phyloP scores from a whole-genome alignment of 2,329 filamentous ascomycete genomes.

The Fusarium verticillioides region DNA sequence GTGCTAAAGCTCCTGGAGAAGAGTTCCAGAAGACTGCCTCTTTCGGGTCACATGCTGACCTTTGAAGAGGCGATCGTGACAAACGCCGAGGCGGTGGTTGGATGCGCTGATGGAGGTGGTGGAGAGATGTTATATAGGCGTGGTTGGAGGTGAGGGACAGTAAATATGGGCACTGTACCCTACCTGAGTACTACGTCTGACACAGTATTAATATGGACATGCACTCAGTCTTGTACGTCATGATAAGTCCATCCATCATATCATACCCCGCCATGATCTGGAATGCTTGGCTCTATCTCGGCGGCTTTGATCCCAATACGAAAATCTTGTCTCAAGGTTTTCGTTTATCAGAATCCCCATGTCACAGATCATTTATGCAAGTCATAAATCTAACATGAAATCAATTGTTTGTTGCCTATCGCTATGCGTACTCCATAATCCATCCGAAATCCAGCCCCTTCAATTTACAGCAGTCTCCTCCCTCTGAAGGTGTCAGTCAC shows the following conservation, averaged over 20 bases:
- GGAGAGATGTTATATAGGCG: constrained; percentile 30
- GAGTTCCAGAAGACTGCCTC: constrained; percentile 42
- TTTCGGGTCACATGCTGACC: constrained; percentile 43
- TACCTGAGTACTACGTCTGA: rapidly evolving
- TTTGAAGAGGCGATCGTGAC: constrained; percentile 43
- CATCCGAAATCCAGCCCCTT: neutral
- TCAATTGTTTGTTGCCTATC: constrained; percentile 18
- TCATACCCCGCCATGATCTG: constrained; percentile 24
- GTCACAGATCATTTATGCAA: neutral
- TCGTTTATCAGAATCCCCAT: neutral
- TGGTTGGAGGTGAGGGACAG: constrained; percentile 13
- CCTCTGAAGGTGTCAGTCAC: constrained; percentile 5
- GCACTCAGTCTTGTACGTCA: constrained; percentile 26
- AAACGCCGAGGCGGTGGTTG: constrained; percentile 47
- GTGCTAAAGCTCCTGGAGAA: constrained; percentile 31
- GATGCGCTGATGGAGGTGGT: constrained; percentile 31
- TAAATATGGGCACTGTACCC: neutral
- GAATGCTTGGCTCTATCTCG: neutral
- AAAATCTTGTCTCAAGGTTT: neutral
- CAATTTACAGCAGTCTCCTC: constrained; percentile 3
- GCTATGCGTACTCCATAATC: constrained; percentile 19
- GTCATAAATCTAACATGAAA: neutral
- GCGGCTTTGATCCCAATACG: neutral
- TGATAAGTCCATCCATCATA: constrained; percentile 20
- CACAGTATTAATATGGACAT: constrained; percentile 1